Evolutionary conservation across 345 rosid species (phyloP), one percentile per base, ranked within the genome.

Genomic region (Passiflora organensis): DNA sequence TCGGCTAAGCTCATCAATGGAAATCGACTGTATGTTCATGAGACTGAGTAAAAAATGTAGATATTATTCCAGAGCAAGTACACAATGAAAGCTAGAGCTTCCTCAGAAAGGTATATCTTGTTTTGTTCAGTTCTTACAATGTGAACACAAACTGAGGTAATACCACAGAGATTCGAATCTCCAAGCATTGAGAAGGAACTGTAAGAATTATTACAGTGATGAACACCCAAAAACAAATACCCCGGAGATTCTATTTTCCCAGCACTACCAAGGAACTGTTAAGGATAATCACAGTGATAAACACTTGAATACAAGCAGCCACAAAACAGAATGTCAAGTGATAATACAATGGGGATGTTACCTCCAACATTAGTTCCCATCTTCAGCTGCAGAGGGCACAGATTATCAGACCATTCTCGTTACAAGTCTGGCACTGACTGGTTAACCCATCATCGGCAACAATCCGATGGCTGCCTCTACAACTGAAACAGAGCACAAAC

Each of bases 401-500:
- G 39, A 52, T 57, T 37, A 56, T 39, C 5, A 69, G 48, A 24
- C 73, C 73, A 58, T 69, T 69, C 64, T 69, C 73, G 39, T 69
- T 69, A 48, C 73, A 69, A 42, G 19, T 24, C 20, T 18, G 44
- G 59, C 73, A 69, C 39, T 14, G 36, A 11, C 51, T 63, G 19
- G 64, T 57, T 43, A 21, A 45, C 34, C 68, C 64, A 56, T 57
- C 20, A 25, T 56, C 68, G 1, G 47, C 38, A 39, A 41, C 15
- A 32, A 53, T 39, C 23, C 60, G 58, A 44, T 52, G 73, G 53
- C 73, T 63, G 10, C 73, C 73, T 25, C 24, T 63, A 59, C 73
- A 69, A 21, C 41, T 58, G 56, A 25, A 69, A 48, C 73, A 69
- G n/a, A 69, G 17, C 60, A 69, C 68, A 63, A 69, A 69, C 22